These are phyloP conservation scores for Scheffersomyces stipitis DNA, from an alignment of 805 yeast species.

Conservation along the genomic window DNA sequence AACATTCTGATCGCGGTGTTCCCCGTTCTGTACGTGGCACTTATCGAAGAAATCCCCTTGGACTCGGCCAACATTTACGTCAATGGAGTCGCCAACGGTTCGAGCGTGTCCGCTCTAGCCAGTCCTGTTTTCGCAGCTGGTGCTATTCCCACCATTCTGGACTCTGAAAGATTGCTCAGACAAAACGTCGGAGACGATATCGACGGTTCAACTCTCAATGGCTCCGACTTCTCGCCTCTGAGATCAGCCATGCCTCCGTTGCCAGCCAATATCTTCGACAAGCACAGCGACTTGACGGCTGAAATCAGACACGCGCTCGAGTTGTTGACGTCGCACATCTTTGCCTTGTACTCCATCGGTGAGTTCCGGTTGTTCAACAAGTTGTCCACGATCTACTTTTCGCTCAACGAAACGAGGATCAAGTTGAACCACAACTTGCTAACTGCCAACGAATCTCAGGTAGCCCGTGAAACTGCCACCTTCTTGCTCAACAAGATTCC, in stretches of 20 bases:
- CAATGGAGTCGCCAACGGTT: slow-evolving; percentile 19
- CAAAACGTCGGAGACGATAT: too few species aligned
- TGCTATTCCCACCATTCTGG: slow-evolving; percentile 38
- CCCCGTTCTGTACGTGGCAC: slow-evolving; percentile 55
- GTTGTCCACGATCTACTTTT: slow-evolving; percentile 51
- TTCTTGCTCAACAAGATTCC: slow-evolving; percentile 57
- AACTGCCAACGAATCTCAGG: slow-evolving; percentile 51
- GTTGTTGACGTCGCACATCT: slow-evolving; percentile 61
- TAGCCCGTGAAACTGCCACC: slow-evolving; percentile 52
- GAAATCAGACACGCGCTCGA: slow-evolving; percentile 61
- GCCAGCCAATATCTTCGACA: slow-evolving; percentile 49
- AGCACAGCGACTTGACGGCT: slow-evolving; percentile 43
- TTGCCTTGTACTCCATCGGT: slow-evolving; percentile 68
- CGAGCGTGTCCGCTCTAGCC: too few species aligned
- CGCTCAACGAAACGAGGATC: slow-evolving; percentile 58
- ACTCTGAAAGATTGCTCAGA: slow-evolving; percentile 25
- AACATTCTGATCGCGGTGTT: slow-evolving; percentile 55
- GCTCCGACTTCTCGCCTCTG: slow-evolving; percentile 3
- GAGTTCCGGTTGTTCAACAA: slow-evolving; percentile 64
- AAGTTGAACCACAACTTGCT: slow-evolving; percentile 50
- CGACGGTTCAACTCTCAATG: slow-evolving; percentile 18
- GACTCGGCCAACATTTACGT: slow-evolving; percentile 27
- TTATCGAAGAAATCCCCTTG: slow-evolving; percentile 44
- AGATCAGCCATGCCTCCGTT: slow-evolving; percentile 44
- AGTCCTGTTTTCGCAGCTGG: too few species aligned